Percentiles rank a stretch among this genome's conserved stretches.
These are phyloP conservation scores for Ceratocystis cacaofunesta DNA, from an alignment of 2,329 filamentous ascomycete species.

Conservation along the genomic window DNA sequence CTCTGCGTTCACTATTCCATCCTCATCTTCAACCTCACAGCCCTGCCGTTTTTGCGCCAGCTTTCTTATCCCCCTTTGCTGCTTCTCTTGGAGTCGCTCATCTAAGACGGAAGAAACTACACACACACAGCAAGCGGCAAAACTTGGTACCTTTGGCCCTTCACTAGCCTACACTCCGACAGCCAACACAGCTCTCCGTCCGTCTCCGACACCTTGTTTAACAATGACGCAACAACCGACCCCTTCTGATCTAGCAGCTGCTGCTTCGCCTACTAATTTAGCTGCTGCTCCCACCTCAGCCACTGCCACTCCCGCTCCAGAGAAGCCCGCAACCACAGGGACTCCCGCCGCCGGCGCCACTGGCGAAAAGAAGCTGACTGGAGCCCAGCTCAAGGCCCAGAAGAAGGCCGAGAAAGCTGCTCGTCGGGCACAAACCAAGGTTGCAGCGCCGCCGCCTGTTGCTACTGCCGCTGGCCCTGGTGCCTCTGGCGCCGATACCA, in stretches of 20 bases:
- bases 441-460: constrained; percentile 32
- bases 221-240: constrained; percentile 10
- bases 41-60: no score
- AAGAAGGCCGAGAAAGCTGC: constrained; percentile 87
- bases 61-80: no score
- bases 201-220: not conserved
- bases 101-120: no score
- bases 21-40: no score
- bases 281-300: not conserved
- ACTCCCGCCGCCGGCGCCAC: constrained; percentile 3
- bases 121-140: no score
- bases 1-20: not conserved
- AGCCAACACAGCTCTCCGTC: not conserved
- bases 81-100: no score
- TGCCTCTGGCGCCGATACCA: constrained; percentile 29
- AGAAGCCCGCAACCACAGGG: not conserved
- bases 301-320: not conserved
- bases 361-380: constrained; percentile 45
- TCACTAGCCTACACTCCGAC: not conserved
- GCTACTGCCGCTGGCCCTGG: constrained; percentile 26
- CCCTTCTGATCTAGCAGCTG: not conserved
- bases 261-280: not conserved
- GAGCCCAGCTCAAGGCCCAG: constrained; percentile 73
- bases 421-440: constrained; percentile 57
- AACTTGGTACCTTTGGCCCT: no score